Conservation (phyloP, 257 asterid species). For the Solanum acaule region DNA sequence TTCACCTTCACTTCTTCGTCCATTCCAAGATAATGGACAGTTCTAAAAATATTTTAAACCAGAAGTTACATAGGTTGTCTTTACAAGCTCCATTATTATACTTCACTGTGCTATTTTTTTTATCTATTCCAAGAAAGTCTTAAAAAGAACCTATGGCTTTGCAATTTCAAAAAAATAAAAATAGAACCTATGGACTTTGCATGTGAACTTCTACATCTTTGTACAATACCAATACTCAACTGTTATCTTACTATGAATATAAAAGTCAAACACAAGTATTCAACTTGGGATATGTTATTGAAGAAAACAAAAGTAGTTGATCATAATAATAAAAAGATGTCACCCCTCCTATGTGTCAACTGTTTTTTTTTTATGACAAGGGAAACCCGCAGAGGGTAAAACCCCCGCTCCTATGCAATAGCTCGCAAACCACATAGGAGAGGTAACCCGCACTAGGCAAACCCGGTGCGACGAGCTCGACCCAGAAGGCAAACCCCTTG, state of each 20-base stretch:
- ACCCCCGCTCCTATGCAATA: too few relatives aligned
- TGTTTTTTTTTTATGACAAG: too few relatives aligned
- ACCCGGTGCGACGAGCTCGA: too few relatives aligned
- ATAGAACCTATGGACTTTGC: not conserved
- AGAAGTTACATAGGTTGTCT: not conserved
- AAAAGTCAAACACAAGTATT: not conserved
- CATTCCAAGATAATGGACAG: not conserved
- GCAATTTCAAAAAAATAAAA: too few relatives aligned
- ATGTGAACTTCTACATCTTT: not conserved
- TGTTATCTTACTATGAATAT: not conserved
- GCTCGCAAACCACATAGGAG: too few relatives aligned
- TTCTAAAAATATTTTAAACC: not conserved
- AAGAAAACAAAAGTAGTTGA: not conserved
- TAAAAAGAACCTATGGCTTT: not conserved
- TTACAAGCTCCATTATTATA: not conserved
- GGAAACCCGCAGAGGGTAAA: too few relatives aligned
- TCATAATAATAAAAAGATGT: not conserved
- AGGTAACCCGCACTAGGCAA: too few relatives aligned
- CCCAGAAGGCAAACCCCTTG: too few relatives aligned
- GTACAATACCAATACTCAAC: not conserved
- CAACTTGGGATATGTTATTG: not conserved
- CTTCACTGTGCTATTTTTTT: not conserved
- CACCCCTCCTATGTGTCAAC: not conserved
- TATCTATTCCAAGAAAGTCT: not conserved
- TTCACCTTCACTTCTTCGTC: not conserved